These are phyloP conservation scores for Vachellia collinsii DNA, from an alignment of 306 rosid species.

Conservation along the genomic window DNA sequence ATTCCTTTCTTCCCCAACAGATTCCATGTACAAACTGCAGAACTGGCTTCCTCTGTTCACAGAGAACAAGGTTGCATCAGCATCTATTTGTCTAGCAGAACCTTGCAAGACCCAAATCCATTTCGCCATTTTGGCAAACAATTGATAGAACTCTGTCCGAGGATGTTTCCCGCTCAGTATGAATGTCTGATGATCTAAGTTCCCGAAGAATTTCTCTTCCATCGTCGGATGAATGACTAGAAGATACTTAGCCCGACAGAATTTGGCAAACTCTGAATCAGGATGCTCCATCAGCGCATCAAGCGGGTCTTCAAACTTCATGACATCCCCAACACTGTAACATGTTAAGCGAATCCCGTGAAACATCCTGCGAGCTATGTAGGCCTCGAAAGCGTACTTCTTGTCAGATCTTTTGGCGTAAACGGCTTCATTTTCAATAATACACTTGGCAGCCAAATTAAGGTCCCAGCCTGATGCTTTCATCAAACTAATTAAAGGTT, in stretches of 20 bases:
- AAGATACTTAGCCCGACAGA: conserved; percentile 62
- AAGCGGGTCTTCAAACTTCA: conserved; percentile 69
- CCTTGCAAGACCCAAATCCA: conserved; percentile 76
- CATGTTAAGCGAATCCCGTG: conserved; percentile 38
- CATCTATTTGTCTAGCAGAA: conserved; percentile 55
- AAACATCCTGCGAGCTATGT: conserved; percentile 73
- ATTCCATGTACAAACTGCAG: conserved; percentile 71
- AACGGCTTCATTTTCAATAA: conserved; percentile 55
- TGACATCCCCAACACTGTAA: conserved; percentile 46
- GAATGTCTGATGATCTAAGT: conserved; percentile 66
- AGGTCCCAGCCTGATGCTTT: conserved; percentile 90
- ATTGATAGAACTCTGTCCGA: conserved; percentile 76
- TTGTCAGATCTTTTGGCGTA: conserved; percentile 74
- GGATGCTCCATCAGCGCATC: conserved; percentile 66
- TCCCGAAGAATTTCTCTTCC: conserved; percentile 80
- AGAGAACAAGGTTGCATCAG: conserved; percentile 57
- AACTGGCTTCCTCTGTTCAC: conserved; percentile 59
- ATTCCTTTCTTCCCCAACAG: conserved; percentile 51
- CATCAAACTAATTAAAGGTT: conserved; percentile 76
- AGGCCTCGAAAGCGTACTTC: conserved; percentile 86
- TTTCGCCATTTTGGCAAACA: conserved; percentile 81
- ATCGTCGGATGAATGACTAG: conserved; percentile 64
- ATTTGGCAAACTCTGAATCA: conserved; percentile 69
- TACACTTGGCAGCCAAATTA: conserved; percentile 58
- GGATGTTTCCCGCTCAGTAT: conserved; percentile 71